phyloP scores from a whole-genome alignment of 192 early-diverging fungal genomes.

The Coemansia sp. region DNA sequence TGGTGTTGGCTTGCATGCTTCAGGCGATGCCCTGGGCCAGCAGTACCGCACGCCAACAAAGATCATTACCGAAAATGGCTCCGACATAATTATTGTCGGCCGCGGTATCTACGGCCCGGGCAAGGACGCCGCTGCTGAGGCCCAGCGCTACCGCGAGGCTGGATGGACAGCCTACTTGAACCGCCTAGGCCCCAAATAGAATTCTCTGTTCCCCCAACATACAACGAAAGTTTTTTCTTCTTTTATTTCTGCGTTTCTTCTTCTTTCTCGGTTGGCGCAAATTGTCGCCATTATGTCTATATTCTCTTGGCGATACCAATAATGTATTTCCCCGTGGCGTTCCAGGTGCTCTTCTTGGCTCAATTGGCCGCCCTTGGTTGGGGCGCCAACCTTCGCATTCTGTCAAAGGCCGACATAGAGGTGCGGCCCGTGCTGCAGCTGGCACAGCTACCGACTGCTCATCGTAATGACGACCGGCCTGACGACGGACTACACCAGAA shows the following conservation, averaged over 20 bases:
- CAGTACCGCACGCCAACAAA: constrained; percentile 91
- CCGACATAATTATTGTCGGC: constrained; percentile 98
- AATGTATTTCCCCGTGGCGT: constrained; percentile 49
- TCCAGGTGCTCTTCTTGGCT: constrained; percentile 44
- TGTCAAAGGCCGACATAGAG: constrained; percentile 34
- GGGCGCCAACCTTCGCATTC: constrained; percentile 42
- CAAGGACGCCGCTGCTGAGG: constrained; percentile 69
- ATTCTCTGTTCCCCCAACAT: not conserved
- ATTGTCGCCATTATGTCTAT: not conserved
- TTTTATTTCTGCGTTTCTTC: not conserved
- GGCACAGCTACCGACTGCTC: constrained; percentile 14
- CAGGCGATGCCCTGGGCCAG: constrained; percentile 89
- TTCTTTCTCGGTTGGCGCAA: not conserved
- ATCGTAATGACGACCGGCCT: not conserved
- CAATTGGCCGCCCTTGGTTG: constrained; percentile 49
- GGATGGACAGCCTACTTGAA: constrained; percentile 96
- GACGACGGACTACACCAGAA: constrained; percentile 20
- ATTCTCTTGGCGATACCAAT: not conserved
- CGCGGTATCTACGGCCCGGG: constrained; percentile 93
- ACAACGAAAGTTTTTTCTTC: not conserved
- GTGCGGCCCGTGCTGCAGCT: constrained; percentile 43
- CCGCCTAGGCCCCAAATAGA: constrained; percentile 21
- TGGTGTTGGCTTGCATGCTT: constrained; percentile 84
- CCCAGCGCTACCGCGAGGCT: constrained; percentile 83
- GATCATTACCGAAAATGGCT: constrained; percentile 79